These are phyloP conservation scores for Raphanus hybrid DNA, from an alignment of 441 rosid species.

Conservation along the genomic window DNA sequence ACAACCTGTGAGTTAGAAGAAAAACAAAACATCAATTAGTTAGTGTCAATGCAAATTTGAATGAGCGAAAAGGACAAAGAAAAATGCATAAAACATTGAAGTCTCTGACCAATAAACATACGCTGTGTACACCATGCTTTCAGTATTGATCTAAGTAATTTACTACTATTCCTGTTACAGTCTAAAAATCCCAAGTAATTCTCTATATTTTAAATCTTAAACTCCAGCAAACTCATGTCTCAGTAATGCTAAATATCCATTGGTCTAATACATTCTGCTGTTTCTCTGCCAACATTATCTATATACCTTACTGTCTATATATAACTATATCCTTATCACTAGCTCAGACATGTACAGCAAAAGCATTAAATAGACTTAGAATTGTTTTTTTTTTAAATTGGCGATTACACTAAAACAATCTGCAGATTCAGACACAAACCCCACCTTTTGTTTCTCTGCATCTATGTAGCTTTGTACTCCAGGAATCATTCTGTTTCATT, in stretches of 20 bases:
- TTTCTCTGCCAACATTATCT: slow-evolving; percentile 27
- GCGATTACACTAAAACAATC: slow-evolving; percentile 7
- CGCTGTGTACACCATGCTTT: no score
- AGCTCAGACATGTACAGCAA: background rate
- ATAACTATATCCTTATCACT: background rate
- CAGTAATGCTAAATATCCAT: background rate
- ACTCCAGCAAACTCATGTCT: background rate
- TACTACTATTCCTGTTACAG: background rate
- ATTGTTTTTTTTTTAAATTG: background rate
- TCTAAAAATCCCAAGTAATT: slow-evolving; percentile 14
- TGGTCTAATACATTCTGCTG: slow-evolving; percentile 12
- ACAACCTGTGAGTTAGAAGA: slow-evolving; percentile 64
- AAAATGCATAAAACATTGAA: no score
- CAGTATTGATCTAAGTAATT: background rate
- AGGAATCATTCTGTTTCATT: background rate
- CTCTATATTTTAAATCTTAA: background rate
- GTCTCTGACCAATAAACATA: no score
- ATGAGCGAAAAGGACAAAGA: background rate
- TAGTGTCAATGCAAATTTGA: background rate
- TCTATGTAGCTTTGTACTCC: slow-evolving; percentile 51
- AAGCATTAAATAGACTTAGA: slow-evolving; percentile 29
- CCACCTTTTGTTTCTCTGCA: slow-evolving; percentile 94
- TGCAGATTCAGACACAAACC: slow-evolving; percentile 30
- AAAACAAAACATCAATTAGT: slow-evolving; percentile 9
- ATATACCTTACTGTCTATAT: background rate